These are phyloP conservation scores for Mucor plumbeus DNA, from an alignment of 371 early-diverging fungal species.

Conservation along the genomic window DNA sequence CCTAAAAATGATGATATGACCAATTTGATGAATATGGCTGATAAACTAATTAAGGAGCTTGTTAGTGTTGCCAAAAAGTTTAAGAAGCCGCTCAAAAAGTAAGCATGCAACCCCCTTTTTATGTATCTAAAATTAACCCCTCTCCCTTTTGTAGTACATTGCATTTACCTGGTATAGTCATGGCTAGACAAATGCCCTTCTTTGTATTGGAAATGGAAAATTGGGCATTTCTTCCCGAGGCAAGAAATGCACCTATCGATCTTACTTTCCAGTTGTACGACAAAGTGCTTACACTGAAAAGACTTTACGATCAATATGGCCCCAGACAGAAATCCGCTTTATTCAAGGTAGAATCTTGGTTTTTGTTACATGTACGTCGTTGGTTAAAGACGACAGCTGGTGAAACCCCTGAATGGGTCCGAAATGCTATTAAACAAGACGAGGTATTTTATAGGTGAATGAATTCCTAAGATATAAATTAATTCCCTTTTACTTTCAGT, in stretches of 20 bases:
- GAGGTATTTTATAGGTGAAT: constrained; percentile 40
- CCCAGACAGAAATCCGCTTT: constrained; percentile 52
- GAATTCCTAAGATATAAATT: constrained; percentile 1
- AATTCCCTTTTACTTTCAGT: constrained; percentile 40
- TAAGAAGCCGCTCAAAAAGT: constrained; percentile 52
- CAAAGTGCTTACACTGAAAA: constrained; percentile 53
- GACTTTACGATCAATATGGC: constrained; percentile 55
- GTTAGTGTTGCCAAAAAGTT: constrained; percentile 46
- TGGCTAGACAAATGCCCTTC: constrained; percentile 59
- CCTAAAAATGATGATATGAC: constrained; percentile 41
- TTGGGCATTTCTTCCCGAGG: constrained; percentile 52
- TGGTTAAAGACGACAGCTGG: constrained; percentile 62
- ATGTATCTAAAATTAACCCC: neutral
- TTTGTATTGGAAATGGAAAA: constrained; percentile 61
- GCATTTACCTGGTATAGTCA: constrained; percentile 50
- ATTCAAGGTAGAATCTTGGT: constrained; percentile 72
- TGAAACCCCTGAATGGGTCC: constrained; percentile 66
- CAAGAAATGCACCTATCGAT: constrained; percentile 51
- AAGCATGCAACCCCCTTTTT: constrained; percentile 1
- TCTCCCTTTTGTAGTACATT: constrained; percentile 28
- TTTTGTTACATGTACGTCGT: constrained; percentile 63
- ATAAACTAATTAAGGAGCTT: constrained; percentile 53
- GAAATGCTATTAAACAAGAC: constrained; percentile 67
- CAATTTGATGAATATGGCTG: constrained; percentile 49
- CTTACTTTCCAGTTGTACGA: constrained; percentile 57